Evolutionary conservation across 2,329 filamentous ascomycete species (phyloP), one percentile per base, ranked within the genome.

Genomic region (Aspergillus sp.): DNA sequence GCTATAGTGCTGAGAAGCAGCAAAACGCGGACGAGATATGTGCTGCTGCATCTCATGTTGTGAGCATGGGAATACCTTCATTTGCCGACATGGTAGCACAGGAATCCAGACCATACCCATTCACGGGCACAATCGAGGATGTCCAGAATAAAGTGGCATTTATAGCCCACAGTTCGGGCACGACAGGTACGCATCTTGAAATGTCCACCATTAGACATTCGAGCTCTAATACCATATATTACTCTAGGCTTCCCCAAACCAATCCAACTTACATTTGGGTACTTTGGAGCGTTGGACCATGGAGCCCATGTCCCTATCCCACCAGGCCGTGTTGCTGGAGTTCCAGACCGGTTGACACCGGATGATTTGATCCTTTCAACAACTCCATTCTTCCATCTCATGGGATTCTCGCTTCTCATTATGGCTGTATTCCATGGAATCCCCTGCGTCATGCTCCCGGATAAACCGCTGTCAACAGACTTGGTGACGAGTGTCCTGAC

Each of bases 401-500:
- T 62, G 6, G 62, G 62, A 1, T 20, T 62, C 9, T 18, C 53
- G 1, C 52, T 38, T 15, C n/a, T 59, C 3, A 96, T 96, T 91
- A 93, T 55, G 91, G 96, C 78, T 91, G 97, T 70, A 91, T 97
- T 55, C 87, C 92, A 57, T 85, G 92, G 67, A 91, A 97, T 75
- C 90, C 93, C 3, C 81, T 97, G 59, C 96, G 96, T 76, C 91
- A 96, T 45, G 96, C 96, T 84, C 96, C 86, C 93, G 96, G 79
- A 93, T 88, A 8, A 89, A n/a, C 62, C 60, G 0, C 26, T 61
- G 11, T 57, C 58, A 1, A n/a, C 22, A 2, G 51, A 52, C 11
- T 20, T 60, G 2, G 49, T 62, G 20, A 11, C 43, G 2, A 18
- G 43, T 1, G 55, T 56, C 15, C 32, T 58, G 34, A 20, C 7